A percentile compares a stretch with the other conserved stretches of the same genome.
These are phyloP conservation scores for Naematelia encephala DNA, from an alignment of 768 basidiomycete genomes.

Conservation along the genomic window DNA sequence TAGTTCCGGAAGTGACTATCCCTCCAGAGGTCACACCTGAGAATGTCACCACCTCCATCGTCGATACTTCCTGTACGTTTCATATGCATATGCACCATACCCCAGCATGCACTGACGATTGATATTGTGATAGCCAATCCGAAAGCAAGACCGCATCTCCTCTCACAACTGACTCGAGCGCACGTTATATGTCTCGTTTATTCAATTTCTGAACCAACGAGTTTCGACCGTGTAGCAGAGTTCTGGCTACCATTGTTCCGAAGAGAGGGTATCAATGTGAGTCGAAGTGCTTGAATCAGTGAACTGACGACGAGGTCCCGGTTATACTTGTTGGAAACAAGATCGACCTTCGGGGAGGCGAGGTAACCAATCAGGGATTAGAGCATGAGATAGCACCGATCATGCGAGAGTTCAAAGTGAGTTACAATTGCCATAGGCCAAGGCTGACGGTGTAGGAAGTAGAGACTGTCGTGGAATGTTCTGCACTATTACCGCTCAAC, in stretches of 20 bases:
- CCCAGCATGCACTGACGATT: constrained; percentile 10
- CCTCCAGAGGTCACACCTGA: constrained; percentile 96
- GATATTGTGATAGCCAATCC: constrained; percentile 67
- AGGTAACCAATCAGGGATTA: constrained; percentile 87
- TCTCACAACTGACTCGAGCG: constrained; percentile 92
- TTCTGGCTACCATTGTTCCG: constrained; percentile 97
- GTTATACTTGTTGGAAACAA: constrained; percentile 98
- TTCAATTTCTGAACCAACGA: constrained; percentile 90
- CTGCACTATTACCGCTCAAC: constrained; percentile 83
- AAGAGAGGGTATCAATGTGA: constrained; percentile 89
- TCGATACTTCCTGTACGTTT: constrained; percentile 86
- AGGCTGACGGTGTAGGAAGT: constrained; percentile 68
- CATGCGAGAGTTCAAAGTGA: constrained; percentile 97
- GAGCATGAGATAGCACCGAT: constrained; percentile 94
- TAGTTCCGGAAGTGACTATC: constrained; percentile 96
- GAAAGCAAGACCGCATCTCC: constrained; percentile 80
- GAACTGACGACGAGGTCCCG: constrained; percentile 63
- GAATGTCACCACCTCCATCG: constrained; percentile 95
- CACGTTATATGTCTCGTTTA: constrained; percentile 99
- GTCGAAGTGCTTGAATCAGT: constrained; percentile 27
- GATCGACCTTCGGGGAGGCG: constrained; percentile 89
- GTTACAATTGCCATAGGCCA: constrained; percentile 5
- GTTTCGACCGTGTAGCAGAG: constrained; percentile 95
- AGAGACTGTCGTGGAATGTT: constrained; percentile 90
- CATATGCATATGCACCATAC: neutral